phyloP scores from a whole-genome alignment of 2,329 filamentous ascomycete species.

The Aspergillus persii region DNA sequence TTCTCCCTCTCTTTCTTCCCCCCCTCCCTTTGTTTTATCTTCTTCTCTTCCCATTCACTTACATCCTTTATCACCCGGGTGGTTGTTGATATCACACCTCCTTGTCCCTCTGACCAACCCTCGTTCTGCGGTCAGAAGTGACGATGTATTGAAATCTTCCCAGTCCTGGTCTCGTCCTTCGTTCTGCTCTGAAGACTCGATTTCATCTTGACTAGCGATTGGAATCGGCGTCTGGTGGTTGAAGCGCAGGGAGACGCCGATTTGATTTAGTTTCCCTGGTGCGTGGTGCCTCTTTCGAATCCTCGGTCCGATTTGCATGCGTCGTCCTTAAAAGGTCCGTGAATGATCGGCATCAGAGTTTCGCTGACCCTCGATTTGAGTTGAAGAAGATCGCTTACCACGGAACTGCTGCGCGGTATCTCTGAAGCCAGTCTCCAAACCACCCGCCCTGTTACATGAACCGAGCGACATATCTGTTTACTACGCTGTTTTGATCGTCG shows the following conservation, averaged over 20 bases:
- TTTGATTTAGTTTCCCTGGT: constrained; percentile 2
- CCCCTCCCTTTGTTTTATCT: neutral
- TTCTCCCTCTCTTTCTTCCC: constrained; percentile 7
- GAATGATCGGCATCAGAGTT: constrained; percentile 13
- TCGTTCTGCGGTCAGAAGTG: neutral
- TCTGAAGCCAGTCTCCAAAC: constrained; percentile 1
- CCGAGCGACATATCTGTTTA: neutral
- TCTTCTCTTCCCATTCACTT: neutral
- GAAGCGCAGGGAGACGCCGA: neutral
- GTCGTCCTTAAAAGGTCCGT: neutral
- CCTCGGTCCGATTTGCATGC: neutral
- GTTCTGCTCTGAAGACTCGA: neutral
- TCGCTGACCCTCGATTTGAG: neutral
- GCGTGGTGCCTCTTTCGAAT: neutral
- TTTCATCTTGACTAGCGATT: neutral
- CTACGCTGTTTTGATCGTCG: neutral
- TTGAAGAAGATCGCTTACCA: constrained; percentile 3
- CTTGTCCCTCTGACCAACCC: neutral
- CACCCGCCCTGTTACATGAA: constrained; percentile 1
- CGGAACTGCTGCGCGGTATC: constrained; percentile 1
- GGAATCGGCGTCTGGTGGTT: neutral
- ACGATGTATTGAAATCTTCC: constrained; percentile 12
- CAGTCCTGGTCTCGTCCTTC: constrained; percentile 8
- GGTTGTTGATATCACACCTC: neutral
- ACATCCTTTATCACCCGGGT: neutral